Base-by-base conservation (phyloP, 1,284 basidiomycete genomes). In the Fomes fomentarius region DNA sequence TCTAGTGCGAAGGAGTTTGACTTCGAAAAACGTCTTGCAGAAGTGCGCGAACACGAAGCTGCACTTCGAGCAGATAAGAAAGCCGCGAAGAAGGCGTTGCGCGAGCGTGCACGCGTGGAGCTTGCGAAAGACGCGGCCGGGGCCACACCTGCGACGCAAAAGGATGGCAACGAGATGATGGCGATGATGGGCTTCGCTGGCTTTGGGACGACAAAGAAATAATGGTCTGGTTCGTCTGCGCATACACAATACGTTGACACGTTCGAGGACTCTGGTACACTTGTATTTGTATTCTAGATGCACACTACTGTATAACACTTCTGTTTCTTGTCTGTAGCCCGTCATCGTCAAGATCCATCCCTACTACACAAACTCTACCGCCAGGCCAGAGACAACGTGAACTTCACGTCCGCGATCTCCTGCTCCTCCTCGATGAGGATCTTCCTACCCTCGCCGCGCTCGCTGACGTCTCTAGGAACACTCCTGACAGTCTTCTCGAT, bases 181-280 rank as follows among this genome's bases (percentile, higher is more conserved):
- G 76, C 79, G 34, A 83, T 94, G 77, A 96, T 98, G 95, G 96
- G 95, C 38, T 98, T 98, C 70, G 88, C 84, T 39, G 92, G 93
- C 3, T 98, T 98, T 68, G 93, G 93, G 14, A 77, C 89, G 19
- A 83, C 84, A 26, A 93, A 93, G 73, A 91, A 89, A 71, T 91
- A 69, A 62, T 24, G 30, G 17, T 11, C 26, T 14, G n/a, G 26
- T 15, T 17, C 34, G 14, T 30, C 31, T 34, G 5, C 34, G 12
- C 24, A 24, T 35, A 39, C 54, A 41, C 41, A 45, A 34, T 26
- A 43, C 51, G 9, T 43, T 47, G 47, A 25, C 26, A 41, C 40
- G 35, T 8, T 45, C 33, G 28, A 50, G 39, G 52, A 49, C 42
- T 33, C 47, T 46, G 41, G 42, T 61, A 43, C 56, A 54, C 17